These are phyloP conservation scores for Kalmusia sp. DNA, from an alignment of 2,329 filamentous ascomycete species.

Conservation along the genomic window DNA sequence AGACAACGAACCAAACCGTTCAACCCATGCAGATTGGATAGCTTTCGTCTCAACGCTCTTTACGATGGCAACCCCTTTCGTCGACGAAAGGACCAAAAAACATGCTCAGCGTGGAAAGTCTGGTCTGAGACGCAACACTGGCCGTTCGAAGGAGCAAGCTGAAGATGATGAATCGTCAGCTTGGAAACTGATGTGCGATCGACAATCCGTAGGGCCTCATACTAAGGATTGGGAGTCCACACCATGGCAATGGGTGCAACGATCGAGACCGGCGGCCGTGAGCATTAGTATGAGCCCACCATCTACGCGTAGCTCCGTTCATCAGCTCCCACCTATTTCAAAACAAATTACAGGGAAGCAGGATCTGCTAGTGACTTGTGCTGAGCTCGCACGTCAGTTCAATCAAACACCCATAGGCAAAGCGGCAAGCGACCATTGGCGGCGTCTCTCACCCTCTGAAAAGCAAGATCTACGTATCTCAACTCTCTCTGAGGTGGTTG, in stretches of 20 bases:
- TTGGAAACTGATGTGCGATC: conserved; percentile 44
- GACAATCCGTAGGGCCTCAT: conserved; percentile 30
- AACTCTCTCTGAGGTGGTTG: conserved; percentile 72
- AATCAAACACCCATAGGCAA: conserved; percentile 43
- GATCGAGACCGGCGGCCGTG: conserved; percentile 29
- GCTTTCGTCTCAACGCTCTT: conserved; percentile 52
- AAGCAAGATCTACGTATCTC: conserved; percentile 51
- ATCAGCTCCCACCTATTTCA: conserved; percentile 21
- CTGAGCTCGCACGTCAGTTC: conserved; percentile 44
- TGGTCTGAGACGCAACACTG: conserved; percentile 30
- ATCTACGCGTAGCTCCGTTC: conserved; percentile 23
- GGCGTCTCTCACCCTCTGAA: conserved; percentile 58
- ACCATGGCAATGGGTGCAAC: conserved; percentile 44
- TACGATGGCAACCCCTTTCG: conserved; percentile 44
- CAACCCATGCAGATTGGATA: conserved; percentile 40
- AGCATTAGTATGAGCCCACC: conserved; percentile 29
- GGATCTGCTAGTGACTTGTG: conserved; percentile 32
- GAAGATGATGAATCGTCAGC: conserved; percentile 35
- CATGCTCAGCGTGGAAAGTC: conserved; percentile 23
- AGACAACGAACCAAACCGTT: conserved; percentile 15
- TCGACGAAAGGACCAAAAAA: conserved; percentile 38
- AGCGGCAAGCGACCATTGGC: conserved; percentile 57
- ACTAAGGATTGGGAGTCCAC: conserved; percentile 39
- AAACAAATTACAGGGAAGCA: conserved; percentile 39
- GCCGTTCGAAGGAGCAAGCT: conserved; percentile 30